Percentiles rank a stretch among this genome's conserved stretches.
phyloP scores from a whole-genome alignment of 192 early-diverging fungal species.

The Geranomyces michiganensis region DNA sequence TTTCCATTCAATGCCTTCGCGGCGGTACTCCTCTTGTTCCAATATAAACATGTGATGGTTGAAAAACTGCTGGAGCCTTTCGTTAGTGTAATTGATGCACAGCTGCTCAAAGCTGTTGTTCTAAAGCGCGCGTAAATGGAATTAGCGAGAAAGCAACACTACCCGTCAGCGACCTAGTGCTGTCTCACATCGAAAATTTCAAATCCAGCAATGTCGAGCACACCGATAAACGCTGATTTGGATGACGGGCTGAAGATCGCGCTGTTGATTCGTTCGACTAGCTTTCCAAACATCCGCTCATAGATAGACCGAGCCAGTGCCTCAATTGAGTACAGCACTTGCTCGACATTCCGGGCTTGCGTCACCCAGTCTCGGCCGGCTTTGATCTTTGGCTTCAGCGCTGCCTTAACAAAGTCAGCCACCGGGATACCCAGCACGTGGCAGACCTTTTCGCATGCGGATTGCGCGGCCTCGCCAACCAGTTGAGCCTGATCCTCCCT shows the following conservation, averaged over 20 bases:
- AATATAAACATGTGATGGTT: slow-evolving; percentile 99
- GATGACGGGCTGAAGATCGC: slow-evolving; percentile 60
- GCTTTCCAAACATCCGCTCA: slow-evolving; percentile 92
- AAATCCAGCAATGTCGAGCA: slow-evolving; percentile 98
- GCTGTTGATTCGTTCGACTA: slow-evolving; percentile 87
- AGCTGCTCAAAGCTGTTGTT: slow-evolving; percentile 98
- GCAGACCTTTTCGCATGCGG: slow-evolving; percentile 84
- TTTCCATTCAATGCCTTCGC: slow-evolving; percentile 97
- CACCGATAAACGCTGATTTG: slow-evolving; percentile 90
- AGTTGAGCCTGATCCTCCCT: slow-evolving; percentile 88
- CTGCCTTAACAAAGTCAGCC: slow-evolving; percentile 80
- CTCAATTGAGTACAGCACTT: slow-evolving; percentile 87
- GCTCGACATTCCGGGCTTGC: slow-evolving; percentile 82
- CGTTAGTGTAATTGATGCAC: slow-evolving; percentile 99
- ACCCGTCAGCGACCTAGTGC: background rate
- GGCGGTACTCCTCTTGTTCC: slow-evolving; percentile 97
- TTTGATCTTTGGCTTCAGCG: slow-evolving; percentile 89
- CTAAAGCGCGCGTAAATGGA: slow-evolving; percentile 30
- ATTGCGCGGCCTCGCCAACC: slow-evolving; percentile 63
- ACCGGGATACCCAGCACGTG: slow-evolving; percentile 90
- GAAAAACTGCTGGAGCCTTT: slow-evolving; percentile 98
- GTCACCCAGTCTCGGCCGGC: slow-evolving; percentile 96
- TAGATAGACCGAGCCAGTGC: slow-evolving; percentile 89
- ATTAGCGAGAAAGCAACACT: background rate
- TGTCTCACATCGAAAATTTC: slow-evolving; percentile 91